Base-by-base conservation (phyloP, 306 rosid genomes). In the Dicorynia guianensis region DNA sequence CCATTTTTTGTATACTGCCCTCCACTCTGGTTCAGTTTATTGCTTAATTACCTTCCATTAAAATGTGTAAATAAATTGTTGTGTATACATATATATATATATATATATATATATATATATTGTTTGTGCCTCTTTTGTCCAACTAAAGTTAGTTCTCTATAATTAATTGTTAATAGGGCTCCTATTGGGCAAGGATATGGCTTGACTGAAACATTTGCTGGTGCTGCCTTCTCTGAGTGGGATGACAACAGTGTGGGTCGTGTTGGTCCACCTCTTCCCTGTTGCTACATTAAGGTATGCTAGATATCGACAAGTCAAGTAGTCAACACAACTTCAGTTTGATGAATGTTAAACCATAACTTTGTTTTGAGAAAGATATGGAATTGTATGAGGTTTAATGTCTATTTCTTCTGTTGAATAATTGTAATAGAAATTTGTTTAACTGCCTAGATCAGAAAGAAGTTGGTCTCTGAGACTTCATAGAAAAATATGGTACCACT, bases 121-220 rank as follows among this genome's bases (percentile, higher is more conserved):
- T 15, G 14, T 72, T n/a, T 46, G 18, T 55, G 7, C 47, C 13
- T 74, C 46, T 18, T 9, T 56, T 35, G 36, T 67, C 48, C 14
- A 19, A 57, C 19, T 52, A 5, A 80, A 64, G 69, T 62, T 78
- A 35, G 43, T 73, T 76, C 52, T 64, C 67, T 72, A 17, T 15
- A 6, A 25, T 73, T 67, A 49, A 71, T 54, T 72, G 63, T 84
- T 6, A 40, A 72, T 70, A 94, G 98, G 84, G 88, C 96, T 81
- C 96, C 97, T 53, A 81, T 94, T 34, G 98, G 98, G 57, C 98
- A 94, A 90, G 98, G 81, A 80, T 94, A 92, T 83, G 98, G 98
- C 72, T 85, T 91, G 87, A 94, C 97, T 12, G 98, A 94, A 87
- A 94, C 98, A 73, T 94, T 92, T 90, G 98, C 97, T 55, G 98